Base-by-base conservation (phyloP, 2,329 filamentous ascomycete genomes). In the Capronia epimyces region DNA sequence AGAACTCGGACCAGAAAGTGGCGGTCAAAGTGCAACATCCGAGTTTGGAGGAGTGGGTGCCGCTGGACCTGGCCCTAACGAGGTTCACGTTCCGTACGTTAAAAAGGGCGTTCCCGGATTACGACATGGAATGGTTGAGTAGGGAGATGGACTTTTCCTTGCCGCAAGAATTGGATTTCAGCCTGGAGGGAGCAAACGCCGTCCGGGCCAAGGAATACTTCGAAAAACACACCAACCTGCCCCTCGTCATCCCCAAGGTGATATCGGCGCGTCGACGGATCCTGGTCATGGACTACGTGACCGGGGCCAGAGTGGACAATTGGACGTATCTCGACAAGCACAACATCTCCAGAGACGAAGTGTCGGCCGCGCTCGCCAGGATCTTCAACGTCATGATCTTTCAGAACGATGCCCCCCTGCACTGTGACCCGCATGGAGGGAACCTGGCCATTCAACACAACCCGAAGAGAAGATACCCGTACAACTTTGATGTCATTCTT, bases 321-420 rank as follows among this genome's bases (percentile, higher is more conserved):
- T 78, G 97, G 1, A 81, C 81, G 13, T 97, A 87, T 65, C 75
- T 98, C 2, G 93, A 97, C 67, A 74, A 77, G 5, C 86, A 94
- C 66, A 79, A 81, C 51, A 98, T 98, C 65, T 89, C 95, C 68
- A 83, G 93, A 16, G 93, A 97, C 65, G 91, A 97, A 69, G 93
- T 98, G 3, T 95, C 90, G 0, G 90, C 91, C 1, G 86, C 89
- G 0, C 75, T 98, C 3, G 86, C 93, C 0, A 83, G 84, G 52
- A 89, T 98, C 52, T 98, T 98, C 78, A 98, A 98, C 74, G 90
- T 97, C 67, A 98, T 98, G 93, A 96, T 98, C 60, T 98, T 98
- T 60, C 90, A 91, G 43, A 80, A 84, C 46, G 79, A 84, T 52
- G 91, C 91, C 0, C 89, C 93, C 0, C 73, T 98, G 32, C 93